These are phyloP conservation scores for Stephanodiscus minutulus DNA, from an alignment of 108 stramenopile genomes.

Conservation along the genomic window DNA sequence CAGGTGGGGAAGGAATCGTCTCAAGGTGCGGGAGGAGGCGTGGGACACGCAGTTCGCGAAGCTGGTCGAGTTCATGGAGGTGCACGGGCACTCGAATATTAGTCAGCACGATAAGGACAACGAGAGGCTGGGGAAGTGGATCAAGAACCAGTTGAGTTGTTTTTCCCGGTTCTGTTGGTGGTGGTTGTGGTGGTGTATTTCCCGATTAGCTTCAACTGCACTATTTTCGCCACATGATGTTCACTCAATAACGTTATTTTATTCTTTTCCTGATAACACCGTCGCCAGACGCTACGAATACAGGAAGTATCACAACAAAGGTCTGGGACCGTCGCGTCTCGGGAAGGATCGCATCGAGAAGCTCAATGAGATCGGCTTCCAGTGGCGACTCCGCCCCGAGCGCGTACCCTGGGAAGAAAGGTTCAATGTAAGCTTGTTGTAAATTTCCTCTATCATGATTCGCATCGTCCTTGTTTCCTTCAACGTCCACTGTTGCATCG, in stretches of 20 bases:
- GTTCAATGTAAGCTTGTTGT: slow-evolving; percentile 22
- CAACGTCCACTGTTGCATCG: background rate
- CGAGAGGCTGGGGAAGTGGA: slow-evolving; percentile 38
- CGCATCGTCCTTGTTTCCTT: background rate
- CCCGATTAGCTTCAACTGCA: background rate
- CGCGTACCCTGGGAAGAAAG: slow-evolving; percentile 34
- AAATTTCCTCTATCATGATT: background rate
- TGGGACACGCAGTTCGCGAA: slow-evolving; percentile 32
- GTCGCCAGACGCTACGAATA: slow-evolving; percentile 32
- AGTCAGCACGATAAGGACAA: slow-evolving; percentile 4
- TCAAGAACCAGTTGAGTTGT: slow-evolving; percentile 33
- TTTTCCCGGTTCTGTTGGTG: background rate
- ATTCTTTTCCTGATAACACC: background rate
- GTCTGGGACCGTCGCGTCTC: slow-evolving; percentile 26
- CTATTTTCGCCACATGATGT: background rate
- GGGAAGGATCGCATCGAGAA: slow-evolving; percentile 43
- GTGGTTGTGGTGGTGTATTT: background rate
- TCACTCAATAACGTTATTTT: background rate
- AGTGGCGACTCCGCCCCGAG: slow-evolving; percentile 43
- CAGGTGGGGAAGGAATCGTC: slow-evolving; percentile 23
- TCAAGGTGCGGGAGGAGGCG: slow-evolving; percentile 29
- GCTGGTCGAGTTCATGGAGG: slow-evolving; percentile 28
- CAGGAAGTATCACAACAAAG: slow-evolving; percentile 35
- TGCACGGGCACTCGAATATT: slow-evolving; percentile 1
- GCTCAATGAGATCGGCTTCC: slow-evolving; percentile 41